Base-by-base conservation (phyloP, 2,329 filamentous ascomycete genomes). In the Cephalotrichum gorgonifer region DNA sequence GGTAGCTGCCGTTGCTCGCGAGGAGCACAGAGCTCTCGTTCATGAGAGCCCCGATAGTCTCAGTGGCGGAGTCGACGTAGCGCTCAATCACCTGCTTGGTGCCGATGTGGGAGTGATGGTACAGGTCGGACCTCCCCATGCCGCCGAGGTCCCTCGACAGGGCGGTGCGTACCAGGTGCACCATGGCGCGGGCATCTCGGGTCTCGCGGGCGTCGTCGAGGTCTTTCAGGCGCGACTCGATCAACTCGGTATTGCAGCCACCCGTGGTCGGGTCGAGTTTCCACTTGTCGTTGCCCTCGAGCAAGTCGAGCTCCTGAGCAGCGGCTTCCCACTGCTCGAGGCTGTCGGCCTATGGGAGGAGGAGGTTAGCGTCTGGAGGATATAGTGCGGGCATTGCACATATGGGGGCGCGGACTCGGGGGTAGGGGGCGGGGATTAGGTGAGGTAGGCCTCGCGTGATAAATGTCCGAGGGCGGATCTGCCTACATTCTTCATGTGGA, bases 1-100 rank as follows among this genome's bases (percentile, higher is more conserved):
- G 76, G 41, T 79, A 71, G 46, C 83, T 79, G 33, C 85, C 58
- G 6, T 72, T 75, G 46, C 77, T 71, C 1, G 73, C 70, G 4
- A 73, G 57, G n/a, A 57, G 53, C 22, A 68, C 59, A 6, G 70
- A 58, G 64, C 79, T 66, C 65, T 79, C 64, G 20, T 86, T 80
- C 31, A 93, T 76, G 50, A 95, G 65, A 0, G 81, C 75, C 6
- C 82, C 73, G 52, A 97, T 83, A 0, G 88, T 88, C 50, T 81
- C 75, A 27, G 89, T 68, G 1, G 87, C 83, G 1, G 87, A 88
- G 45, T 85, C 79, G 53, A 95, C 90, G 58, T 96, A 96, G 30
- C 79, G 75, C 65, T 96, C 90, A 53, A 95, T 91, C 54, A 95
- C 67, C 51, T 77, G 74, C 67, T 96, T 96, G 8, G 90, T 95